Conservation (phyloP, 73 alveolate genomes). For the Paramecium bursaria region DNA sequence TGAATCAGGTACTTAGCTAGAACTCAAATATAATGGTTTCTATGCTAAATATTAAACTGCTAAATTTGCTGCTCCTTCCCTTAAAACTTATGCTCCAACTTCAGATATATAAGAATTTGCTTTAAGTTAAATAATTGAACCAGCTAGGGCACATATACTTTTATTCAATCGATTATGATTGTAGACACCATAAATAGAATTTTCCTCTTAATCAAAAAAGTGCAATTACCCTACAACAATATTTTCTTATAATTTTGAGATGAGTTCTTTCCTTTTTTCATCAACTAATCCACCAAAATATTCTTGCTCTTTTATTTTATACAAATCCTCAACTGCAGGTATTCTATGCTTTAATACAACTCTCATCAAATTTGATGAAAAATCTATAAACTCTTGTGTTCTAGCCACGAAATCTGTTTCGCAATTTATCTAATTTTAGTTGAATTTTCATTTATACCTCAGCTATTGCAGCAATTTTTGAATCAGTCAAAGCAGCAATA, state of each 20-base stretch:
- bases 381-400: conserved; percentile 51
- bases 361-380: conserved; percentile 35
- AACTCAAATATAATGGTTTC: conserved; percentile 21
- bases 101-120: not conserved
- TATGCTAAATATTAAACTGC: conserved; percentile 42
- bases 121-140: conserved; percentile 21
- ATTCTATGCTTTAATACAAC: not conserved
- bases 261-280: conserved; percentile 36
- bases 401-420: conserved; percentile 63
- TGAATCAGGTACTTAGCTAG: not conserved
- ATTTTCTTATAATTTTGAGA: conserved; percentile 31
- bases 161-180: conserved; percentile 36
- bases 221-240: conserved; percentile 27
- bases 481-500: not conserved
- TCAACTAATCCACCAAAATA: conserved; percentile 17
- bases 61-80: conserved; percentile 50
- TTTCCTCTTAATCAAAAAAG: not conserved
- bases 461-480: conserved; percentile 38
- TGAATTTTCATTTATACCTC: conserved; percentile 27
- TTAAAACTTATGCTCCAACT: conserved; percentile 18
- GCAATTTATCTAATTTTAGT: conserved; percentile 18
- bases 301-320: not conserved
- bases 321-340: not conserved
- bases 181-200: conserved; percentile 22
- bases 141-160: conserved; percentile 38